These are phyloP conservation scores for Verticillium zaregamsianum DNA, from an alignment of 2,329 filamentous ascomycete species.

Conservation along the genomic window DNA sequence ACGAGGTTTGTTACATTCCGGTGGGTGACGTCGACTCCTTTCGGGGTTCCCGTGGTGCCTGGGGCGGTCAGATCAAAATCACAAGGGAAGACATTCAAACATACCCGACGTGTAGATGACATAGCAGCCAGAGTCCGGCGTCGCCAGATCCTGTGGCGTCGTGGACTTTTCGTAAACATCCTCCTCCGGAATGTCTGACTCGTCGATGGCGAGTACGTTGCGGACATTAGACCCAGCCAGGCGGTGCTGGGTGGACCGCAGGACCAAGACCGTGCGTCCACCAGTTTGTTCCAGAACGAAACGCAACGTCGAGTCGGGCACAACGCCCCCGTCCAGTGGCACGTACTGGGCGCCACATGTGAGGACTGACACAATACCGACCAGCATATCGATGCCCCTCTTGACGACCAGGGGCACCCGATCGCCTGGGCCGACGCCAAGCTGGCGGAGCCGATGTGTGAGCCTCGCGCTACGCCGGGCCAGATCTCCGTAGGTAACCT, in stretches of 20 bases:
- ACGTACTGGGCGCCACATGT: constrained; percentile 42
- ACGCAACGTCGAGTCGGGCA: constrained; percentile 39
- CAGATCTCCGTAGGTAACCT: constrained; percentile 25
- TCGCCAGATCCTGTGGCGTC: constrained; percentile 17
- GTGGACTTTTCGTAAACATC: background rate
- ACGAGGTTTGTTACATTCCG: constrained; percentile 50
- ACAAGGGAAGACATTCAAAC: background rate
- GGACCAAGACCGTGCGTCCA: constrained; percentile 33
- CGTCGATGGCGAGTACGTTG: constrained; percentile 3
- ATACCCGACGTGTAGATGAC: constrained; percentile 50
- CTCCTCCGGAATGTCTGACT: background rate
- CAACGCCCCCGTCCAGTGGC: constrained; percentile 42
- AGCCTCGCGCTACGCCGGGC: constrained; percentile 29
- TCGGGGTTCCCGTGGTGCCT: constrained; percentile 49
- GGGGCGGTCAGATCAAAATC: background rate
- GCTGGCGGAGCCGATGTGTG: constrained; percentile 19
- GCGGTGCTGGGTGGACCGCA: constrained; percentile 18
- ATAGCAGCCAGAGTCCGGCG: constrained; percentile 34
- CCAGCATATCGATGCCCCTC: constrained; percentile 36
- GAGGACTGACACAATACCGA: constrained; percentile 37
- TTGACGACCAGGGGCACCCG: constrained; percentile 37
- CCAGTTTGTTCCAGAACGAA: constrained; percentile 43
- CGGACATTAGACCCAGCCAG: background rate
- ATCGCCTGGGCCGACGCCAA: constrained; percentile 27
- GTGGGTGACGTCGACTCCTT: constrained; percentile 55